These are phyloP conservation scores for Scheffersomyces amazonensis DNA, from an alignment of 805 yeast species.

Conservation along the genomic window DNA sequence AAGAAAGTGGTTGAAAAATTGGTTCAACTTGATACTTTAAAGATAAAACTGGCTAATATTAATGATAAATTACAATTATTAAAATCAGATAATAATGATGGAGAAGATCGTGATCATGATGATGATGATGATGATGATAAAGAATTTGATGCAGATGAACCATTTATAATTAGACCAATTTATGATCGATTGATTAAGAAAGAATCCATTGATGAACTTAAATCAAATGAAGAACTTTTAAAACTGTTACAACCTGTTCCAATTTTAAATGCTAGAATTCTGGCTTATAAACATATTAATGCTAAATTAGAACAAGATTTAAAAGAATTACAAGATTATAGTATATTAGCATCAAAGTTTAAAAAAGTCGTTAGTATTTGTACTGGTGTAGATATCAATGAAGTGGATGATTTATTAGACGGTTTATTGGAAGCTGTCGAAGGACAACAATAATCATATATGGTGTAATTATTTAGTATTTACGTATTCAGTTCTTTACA, in stretches of 20 bases:
- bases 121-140: slow-evolving; percentile 62
- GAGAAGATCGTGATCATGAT: slow-evolving; percentile 39
- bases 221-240: slow-evolving; percentile 21
- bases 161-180: slow-evolving; percentile 69
- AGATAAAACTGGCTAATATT: slow-evolving; percentile 40
- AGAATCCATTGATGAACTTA: slow-evolving; percentile 22
- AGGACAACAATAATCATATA: slow-evolving; percentile 40
- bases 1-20: slow-evolving; percentile 37
- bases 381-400: slow-evolving; percentile 79
- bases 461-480: background rate
- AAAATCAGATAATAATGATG: slow-evolving; percentile 33
- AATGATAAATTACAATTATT: slow-evolving; percentile 31
- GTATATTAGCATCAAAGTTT: slow-evolving; percentile 57
- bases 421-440: slow-evolving; percentile 90
- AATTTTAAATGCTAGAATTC: slow-evolving; percentile 71
- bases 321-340: slow-evolving; percentile 44
- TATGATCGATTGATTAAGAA: slow-evolving; percentile 46
- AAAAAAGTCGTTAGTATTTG: slow-evolving; percentile 86
- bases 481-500: background rate
- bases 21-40: slow-evolving; percentile 48
- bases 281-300: slow-evolving; percentile 76
- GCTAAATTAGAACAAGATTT: slow-evolving; percentile 51
- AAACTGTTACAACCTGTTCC: slow-evolving; percentile 41
- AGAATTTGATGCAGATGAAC: slow-evolving; percentile 84
- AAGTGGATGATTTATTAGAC: slow-evolving; percentile 77